These are phyloP conservation scores for Huiozyma sinensis DNA, from an alignment of 805 yeast genomes.

Conservation along the genomic window DNA sequence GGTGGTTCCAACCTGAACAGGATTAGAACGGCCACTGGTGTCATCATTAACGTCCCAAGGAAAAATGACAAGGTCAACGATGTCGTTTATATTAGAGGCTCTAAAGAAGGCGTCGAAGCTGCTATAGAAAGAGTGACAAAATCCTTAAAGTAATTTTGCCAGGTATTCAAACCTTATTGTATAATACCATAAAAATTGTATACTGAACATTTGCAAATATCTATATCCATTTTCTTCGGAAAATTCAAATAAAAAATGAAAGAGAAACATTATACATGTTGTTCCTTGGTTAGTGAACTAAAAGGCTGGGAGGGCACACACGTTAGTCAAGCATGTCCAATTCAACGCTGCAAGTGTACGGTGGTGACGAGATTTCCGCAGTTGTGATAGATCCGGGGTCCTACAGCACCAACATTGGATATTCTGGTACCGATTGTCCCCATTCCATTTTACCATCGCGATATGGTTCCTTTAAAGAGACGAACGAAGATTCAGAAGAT, in stretches of 20 bases:
- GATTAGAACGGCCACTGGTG: constrained; percentile 48
- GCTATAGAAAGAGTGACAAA: constrained; percentile 34
- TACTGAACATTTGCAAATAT: background rate
- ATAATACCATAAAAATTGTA: background rate
- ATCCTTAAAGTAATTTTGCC: constrained; percentile 9
- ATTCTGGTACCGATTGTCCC: constrained; percentile 88
- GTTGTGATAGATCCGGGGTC: constrained; percentile 90
- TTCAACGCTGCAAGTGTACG: constrained; percentile 42
- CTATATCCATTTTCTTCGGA: background rate
- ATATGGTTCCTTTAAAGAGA: constrained; percentile 32
- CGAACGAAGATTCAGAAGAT: constrained; percentile 5
- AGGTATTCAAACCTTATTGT: no score
- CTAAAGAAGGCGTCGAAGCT: constrained; percentile 40
- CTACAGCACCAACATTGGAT: constrained; percentile 71
- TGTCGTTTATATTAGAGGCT: constrained; percentile 51
- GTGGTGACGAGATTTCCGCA: constrained; percentile 78
- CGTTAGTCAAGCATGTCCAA: constrained; percentile 17
- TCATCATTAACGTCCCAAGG: constrained; percentile 57
- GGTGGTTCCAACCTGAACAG: constrained; percentile 57
- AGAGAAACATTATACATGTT: no score
- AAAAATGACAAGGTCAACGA: constrained; percentile 40
- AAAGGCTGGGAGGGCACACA: background rate
- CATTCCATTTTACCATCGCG: constrained; percentile 62
- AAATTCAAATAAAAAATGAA: background rate
- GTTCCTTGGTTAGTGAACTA: background rate